Conservation (phyloP, 805 yeast species). For the Candida nitratophila region DNA sequence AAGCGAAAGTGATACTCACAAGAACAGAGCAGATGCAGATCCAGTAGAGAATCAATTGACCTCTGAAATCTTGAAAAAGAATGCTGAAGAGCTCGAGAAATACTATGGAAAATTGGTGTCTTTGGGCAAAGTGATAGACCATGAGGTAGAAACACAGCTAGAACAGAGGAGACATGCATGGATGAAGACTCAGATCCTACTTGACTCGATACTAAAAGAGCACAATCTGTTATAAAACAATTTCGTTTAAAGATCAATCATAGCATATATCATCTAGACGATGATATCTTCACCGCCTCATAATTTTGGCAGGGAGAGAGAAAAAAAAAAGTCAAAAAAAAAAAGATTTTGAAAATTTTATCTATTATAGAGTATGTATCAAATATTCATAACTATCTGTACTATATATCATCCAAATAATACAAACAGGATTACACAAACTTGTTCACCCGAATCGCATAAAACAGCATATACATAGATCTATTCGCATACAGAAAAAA, state of each 20-base stretch:
- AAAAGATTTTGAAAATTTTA: background rate
- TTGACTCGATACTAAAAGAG: slow-evolving; percentile 12
- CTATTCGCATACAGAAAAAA: background rate
- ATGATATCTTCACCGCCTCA: too few relatives aligned
- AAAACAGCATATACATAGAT: too few relatives aligned
- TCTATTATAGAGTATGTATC: background rate
- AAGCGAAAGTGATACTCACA: background rate
- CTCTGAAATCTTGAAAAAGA: slow-evolving; percentile 8
- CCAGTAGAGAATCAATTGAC: slow-evolving; percentile 1
- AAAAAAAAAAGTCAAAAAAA: background rate
- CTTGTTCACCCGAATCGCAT: too few relatives aligned
- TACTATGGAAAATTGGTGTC: slow-evolving; percentile 15
- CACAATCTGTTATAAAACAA: background rate
- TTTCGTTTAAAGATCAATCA: too few relatives aligned
- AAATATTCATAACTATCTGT: background rate
- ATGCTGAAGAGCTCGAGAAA: slow-evolving; percentile 11
- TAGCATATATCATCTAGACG: too few relatives aligned
- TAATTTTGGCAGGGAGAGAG: too few relatives aligned
- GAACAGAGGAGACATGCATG: slow-evolving; percentile 14
- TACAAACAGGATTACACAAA: too few relatives aligned
- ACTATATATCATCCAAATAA: too few relatives aligned
- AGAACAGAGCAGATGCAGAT: background rate
- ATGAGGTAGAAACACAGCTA: slow-evolving; percentile 13
- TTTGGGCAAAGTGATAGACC: slow-evolving; percentile 12
- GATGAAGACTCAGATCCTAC: slow-evolving; percentile 21